Base-by-base conservation (phyloP, 2,329 filamentous ascomycete species). In the Parascedosporium putredinis region DNA sequence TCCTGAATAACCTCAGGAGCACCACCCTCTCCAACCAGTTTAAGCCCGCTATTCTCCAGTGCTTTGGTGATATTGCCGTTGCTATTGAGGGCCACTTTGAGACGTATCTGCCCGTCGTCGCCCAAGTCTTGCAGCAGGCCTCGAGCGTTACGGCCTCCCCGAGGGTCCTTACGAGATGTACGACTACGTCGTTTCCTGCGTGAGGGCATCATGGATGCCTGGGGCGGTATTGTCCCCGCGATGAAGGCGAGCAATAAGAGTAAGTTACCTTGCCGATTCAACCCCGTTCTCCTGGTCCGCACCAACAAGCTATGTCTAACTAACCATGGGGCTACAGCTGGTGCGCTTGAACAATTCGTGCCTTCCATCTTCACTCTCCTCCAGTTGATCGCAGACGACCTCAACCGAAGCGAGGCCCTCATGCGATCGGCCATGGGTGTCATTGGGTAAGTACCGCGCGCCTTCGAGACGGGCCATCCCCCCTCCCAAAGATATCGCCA, bases 141-240 rank as follows among this genome's bases (percentile, higher is more conserved):
- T 86, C 89, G 16, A 82, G 78, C 42, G 88, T 98, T 51, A 86
- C 83, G 27, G 80, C 87, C 38, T 81, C 81, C 51, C 82, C 24
- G 89, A 96, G 57, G 83, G 86, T 52, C 86, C 86, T 47, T 93
- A 90, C 59, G 93, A 98, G 69, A 95, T 97, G 86, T 84, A 90
- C 51, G 91, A 97, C 68, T 98, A 98, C 64, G 84, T 98, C 58
- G 81, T 95, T 55, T 95, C 18, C 78, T 98, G 45, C 84, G 93
- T 49, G 94, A 98, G 64, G 93, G 91, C 58, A 97, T 98, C 57
- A 95, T 97, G 84, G 93, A 98, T 74, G 93, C 93, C 29, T 98
- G 94, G 90, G 89, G 90, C 60, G 93, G 93, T 57, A 93, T 95
- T 57, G 89, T 98, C 62, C 83, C 91, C 65, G 89, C 93, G 49